phyloP scores from a whole-genome alignment of 2,329 filamentous ascomycete species.

The Sarocladiaceae sp. region DNA sequence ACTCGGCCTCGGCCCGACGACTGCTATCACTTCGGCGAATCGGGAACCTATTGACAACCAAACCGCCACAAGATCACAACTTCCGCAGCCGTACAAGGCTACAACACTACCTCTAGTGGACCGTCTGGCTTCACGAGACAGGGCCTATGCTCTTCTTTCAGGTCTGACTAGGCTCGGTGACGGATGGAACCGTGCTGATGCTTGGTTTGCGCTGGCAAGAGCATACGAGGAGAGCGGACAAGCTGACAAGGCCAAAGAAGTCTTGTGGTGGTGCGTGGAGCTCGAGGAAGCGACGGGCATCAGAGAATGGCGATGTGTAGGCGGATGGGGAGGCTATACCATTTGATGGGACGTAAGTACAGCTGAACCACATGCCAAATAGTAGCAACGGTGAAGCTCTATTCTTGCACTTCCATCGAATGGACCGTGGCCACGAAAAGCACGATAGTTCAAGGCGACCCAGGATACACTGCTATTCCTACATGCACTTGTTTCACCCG shows the following conservation, averaged over 20 bases:
- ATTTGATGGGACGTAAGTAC: too few relatives aligned
- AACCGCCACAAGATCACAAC: conserved; percentile 16
- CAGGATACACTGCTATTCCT: too few relatives aligned
- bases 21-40: conserved; percentile 7
- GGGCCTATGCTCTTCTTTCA: conserved; percentile 79
- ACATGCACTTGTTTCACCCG: too few relatives aligned
- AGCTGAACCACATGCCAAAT: too few relatives aligned
- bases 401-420: too few relatives aligned
- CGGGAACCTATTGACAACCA: conserved; percentile 8
- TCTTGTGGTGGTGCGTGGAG: conserved; percentile 96
- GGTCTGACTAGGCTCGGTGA: conserved; percentile 78
- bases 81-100: conserved; percentile 50
- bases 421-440: too few relatives aligned
- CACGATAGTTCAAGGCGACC: too few relatives aligned
- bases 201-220: conserved; percentile 84
- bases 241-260: conserved; percentile 82
- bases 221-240: conserved; percentile 87
- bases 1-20: conserved; percentile 20
- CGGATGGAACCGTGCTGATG: conserved; percentile 89
- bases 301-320: conserved; percentile 71
- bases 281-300: conserved; percentile 81
- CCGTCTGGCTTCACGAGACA: conserved; percentile 82
- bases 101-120: conserved; percentile 68
- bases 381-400: too few relatives aligned
- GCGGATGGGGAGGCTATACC: conserved; percentile 59